Conservation (phyloP, 2,329 filamentous ascomycete genomes). For the Exophiala oligosperma region DNA sequence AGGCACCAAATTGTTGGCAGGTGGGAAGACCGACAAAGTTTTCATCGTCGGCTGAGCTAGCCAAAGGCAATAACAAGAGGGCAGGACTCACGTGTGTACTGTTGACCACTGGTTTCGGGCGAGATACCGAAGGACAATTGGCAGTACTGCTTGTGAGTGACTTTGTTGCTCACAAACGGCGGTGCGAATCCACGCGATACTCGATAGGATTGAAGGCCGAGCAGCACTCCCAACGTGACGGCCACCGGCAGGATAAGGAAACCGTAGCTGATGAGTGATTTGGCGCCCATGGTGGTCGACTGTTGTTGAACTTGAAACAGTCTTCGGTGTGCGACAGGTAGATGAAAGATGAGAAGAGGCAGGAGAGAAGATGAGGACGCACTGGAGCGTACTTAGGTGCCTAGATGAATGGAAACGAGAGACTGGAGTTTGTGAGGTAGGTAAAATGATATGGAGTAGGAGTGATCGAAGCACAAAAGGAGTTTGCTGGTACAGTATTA, state of each 20-base stretch:
- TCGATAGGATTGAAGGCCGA: slow-evolving; percentile 51
- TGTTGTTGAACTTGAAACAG: background rate
- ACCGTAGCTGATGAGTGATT: slow-evolving; percentile 52
- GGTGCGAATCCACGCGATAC: slow-evolving; percentile 45
- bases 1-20: slow-evolving; percentile 10
- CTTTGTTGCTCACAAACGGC: slow-evolving; percentile 46
- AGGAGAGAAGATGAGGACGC: background rate
- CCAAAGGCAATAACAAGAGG: background rate
- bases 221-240: slow-evolving; percentile 50
- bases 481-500: no score
- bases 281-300: slow-evolving; percentile 32
- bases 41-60: no score
- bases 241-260: slow-evolving; percentile 54
- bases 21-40: background rate
- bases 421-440: background rate
- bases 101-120: slow-evolving; percentile 43
- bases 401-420: background rate
- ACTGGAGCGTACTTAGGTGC: background rate
- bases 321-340: background rate
- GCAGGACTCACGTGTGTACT: slow-evolving; percentile 49
- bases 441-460: no score
- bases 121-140: slow-evolving; percentile 48
- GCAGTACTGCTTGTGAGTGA: slow-evolving; percentile 43
- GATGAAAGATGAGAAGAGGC: background rate
- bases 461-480: no score